Evolutionary conservation across 345 rosid genomes (phyloP).

Genomic region (Reutealis trisperma): DNA sequence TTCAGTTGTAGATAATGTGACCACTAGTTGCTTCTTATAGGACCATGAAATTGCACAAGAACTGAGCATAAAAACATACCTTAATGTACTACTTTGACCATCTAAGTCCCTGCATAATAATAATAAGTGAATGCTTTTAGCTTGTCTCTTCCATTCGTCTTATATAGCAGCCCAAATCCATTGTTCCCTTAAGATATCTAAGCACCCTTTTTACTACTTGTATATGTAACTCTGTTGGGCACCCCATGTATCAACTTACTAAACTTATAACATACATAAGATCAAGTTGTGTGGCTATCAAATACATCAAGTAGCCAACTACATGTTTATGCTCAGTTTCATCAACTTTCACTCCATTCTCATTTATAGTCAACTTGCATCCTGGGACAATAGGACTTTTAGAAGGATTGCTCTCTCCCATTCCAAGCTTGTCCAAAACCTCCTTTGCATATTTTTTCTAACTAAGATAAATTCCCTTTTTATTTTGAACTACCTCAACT

Average conservation of each 20-base stretch:
- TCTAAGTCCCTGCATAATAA: not conserved
- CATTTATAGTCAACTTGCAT: not conserved
- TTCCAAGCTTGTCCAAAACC: not conserved
- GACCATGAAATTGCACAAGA: not conserved
- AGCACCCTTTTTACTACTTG: not conserved
- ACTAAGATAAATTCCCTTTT: not conserved
- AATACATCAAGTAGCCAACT: not conserved
- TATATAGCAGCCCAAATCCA: not conserved
- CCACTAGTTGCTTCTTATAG: not conserved
- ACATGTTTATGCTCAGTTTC: not conserved
- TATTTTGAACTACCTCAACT: not conserved
- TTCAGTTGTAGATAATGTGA: fast-evolving
- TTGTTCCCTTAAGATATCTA: not conserved
- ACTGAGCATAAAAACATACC: not conserved
- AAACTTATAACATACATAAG: not conserved
- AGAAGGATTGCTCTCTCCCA: not conserved
- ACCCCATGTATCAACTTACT: not conserved
- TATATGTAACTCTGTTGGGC: not conserved
- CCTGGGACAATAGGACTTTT: not conserved
- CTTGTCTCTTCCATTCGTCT: not conserved
- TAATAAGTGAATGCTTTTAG: not conserved
- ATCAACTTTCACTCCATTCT: not conserved
- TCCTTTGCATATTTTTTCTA: not conserved
- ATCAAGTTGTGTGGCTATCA: not conserved
- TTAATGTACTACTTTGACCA: not conserved